These are phyloP conservation scores for Zhuliangozyma parablackwelliae DNA, from an alignment of 1,139 yeast species.

Conservation along the genomic window DNA sequence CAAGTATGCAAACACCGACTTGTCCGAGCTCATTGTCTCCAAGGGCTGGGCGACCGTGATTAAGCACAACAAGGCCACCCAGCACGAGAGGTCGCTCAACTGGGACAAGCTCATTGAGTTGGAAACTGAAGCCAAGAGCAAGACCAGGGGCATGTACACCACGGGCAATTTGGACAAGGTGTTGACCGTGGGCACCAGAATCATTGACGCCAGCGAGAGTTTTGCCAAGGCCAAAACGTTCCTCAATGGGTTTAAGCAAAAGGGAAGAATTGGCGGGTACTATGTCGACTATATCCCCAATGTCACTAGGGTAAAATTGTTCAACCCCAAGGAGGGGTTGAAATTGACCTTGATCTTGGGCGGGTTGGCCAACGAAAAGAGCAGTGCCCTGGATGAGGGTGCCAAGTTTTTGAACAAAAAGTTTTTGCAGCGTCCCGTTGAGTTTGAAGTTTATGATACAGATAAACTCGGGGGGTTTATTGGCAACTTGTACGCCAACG, in stretches of 20 bases:
- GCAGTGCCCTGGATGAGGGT: constrained; percentile 47
- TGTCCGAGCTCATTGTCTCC: constrained; percentile 58
- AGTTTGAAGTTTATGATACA: constrained; percentile 60
- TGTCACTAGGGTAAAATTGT: constrained; percentile 62
- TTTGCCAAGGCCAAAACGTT: constrained; percentile 70
- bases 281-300: constrained; percentile 67
- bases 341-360: constrained; percentile 71
- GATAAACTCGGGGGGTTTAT: constrained; percentile 82
- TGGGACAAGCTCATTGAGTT: constrained; percentile 77
- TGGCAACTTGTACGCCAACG: constrained; percentile 60
- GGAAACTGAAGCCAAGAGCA: constrained; percentile 56
- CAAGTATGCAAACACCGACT: constrained; percentile 46
- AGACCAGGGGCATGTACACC: constrained; percentile 55
- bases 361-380: constrained; percentile 57
- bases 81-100: constrained; percentile 62
- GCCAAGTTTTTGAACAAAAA: constrained; percentile 51
- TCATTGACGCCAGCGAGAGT: constrained; percentile 78
- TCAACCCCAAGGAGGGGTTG: constrained; percentile 68
- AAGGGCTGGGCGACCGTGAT: constrained; percentile 76
- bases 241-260: constrained; percentile 64
- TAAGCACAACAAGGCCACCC: constrained; percentile 69
- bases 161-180: constrained; percentile 42
- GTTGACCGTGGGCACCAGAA: constrained; percentile 48
- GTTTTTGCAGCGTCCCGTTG: constrained; percentile 69
- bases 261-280: constrained; percentile 54